Conservation (phyloP, 345 rosid species). For the Camelina hispida region DNA sequence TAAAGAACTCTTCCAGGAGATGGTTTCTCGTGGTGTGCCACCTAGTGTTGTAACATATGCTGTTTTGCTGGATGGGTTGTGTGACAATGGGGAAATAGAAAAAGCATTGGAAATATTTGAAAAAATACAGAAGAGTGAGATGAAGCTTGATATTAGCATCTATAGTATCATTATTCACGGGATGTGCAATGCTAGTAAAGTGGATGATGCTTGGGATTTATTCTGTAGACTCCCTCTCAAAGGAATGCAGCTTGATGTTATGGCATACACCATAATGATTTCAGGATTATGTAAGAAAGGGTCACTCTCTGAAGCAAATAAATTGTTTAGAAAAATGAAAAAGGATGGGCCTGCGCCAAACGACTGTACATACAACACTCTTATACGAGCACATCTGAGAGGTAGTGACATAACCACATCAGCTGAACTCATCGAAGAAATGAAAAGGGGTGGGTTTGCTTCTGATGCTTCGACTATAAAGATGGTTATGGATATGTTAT, state of each 20-base stretch:
- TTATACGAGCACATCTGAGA: conserved; percentile 16
- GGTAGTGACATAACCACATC: conserved; percentile 1
- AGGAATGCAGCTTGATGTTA: conserved; percentile 34
- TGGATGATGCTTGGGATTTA: neutral
- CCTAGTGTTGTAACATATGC: too few species aligned
- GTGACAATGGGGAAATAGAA: neutral
- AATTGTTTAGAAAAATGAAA: conserved; percentile 28
- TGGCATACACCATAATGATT: conserved; percentile 28
- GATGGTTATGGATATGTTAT: neutral
- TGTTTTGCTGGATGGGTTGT: conserved; percentile 21
- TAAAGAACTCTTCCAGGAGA: too few species aligned
- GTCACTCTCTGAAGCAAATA: conserved; percentile 16
- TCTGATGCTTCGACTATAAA: neutral
- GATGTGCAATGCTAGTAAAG: too few species aligned
- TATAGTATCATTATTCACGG: too few species aligned
- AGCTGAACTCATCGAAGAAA: conserved; percentile 19
- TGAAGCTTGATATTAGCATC: too few species aligned
- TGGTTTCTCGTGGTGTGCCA: too few species aligned
- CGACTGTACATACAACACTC: conserved; percentile 22
- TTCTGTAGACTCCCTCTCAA: conserved; percentile 12
- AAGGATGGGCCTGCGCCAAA: conserved; percentile 24
- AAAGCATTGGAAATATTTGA: too few species aligned
- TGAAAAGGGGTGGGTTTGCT: conserved; percentile 1
- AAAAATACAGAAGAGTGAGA: too few species aligned
- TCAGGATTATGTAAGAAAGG: conserved; percentile 34